A percentile compares a stretch with the other conserved stretches of the same genome.
phyloP scores from a whole-genome alignment of 306 rosid species.

The Bauhinia variegata region DNA sequence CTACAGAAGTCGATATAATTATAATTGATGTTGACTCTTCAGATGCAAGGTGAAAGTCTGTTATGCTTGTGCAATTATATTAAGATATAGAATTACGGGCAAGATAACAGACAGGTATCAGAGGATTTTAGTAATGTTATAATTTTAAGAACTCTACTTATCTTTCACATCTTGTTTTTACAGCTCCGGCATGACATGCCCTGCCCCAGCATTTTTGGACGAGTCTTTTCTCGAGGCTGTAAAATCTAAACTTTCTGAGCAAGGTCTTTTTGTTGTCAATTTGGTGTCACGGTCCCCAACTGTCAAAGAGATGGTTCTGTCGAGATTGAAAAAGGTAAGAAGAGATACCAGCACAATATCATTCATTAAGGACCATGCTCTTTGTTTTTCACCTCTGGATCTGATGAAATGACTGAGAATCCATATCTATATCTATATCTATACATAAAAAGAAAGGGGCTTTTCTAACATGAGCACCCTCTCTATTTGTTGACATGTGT shows the following conservation, averaged over 20 bases:
- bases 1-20: constrained; percentile 66
- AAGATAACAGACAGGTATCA: too few relatives aligned
- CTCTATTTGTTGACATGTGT: too few relatives aligned
- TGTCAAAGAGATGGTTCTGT: constrained; percentile 61
- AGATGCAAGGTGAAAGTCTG: constrained; percentile 71
- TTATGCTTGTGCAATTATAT: constrained; percentile 25
- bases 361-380: not conserved
- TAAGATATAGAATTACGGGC: constrained; percentile 7
- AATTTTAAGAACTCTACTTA: constrained; percentile 7
- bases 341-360: constrained; percentile 22
- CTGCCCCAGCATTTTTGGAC: constrained; percentile 78
- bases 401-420: constrained; percentile 1
- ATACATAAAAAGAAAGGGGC: too few relatives aligned
- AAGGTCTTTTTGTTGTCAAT: constrained; percentile 83
- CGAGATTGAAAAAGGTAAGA: constrained; percentile 81
- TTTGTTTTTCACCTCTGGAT: not conserved
- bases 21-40: constrained; percentile 91
- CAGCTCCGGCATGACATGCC: constrained; percentile 92
- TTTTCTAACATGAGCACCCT: too few relatives aligned
- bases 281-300: constrained; percentile 84
- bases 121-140: constrained; percentile 1
- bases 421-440: too few relatives aligned
- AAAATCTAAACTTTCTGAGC: constrained; percentile 63
- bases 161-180: constrained; percentile 26
- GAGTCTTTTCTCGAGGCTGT: constrained; percentile 72